phyloP scores from a whole-genome alignment of 2,329 filamentous ascomycete species.

The Fusarium torulosum region DNA sequence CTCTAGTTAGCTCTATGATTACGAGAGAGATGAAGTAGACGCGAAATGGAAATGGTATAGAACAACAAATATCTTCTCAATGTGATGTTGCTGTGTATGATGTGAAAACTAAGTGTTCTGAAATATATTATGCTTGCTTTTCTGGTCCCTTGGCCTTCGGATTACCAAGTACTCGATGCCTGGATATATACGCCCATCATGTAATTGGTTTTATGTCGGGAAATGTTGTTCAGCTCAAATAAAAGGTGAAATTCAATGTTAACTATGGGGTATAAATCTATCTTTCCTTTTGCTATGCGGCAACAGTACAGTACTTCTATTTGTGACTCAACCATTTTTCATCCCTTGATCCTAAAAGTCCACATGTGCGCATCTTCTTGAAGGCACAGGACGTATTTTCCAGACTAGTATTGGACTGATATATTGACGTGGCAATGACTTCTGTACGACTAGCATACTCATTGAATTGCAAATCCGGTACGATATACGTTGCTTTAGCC shows the following conservation, averaged over 20 bases:
- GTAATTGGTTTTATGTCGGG: not conserved
- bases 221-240: not conserved
- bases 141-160: not conserved
- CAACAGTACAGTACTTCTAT: not conserved
- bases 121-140: not conserved
- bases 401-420: not conserved
- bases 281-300: constrained; percentile 11
- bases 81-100: not conserved
- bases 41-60: constrained; percentile 52
- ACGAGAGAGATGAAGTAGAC: constrained; percentile 58
- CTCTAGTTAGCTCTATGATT: constrained; percentile 58
- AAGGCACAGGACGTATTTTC: not conserved
- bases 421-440: not conserved
- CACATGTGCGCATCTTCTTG: not conserved
- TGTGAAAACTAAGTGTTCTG: too few species aligned
- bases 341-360: not conserved
- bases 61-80: constrained; percentile 32
- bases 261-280: constrained; percentile 36
- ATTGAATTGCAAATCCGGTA: not conserved
- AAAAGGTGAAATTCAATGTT: constrained; percentile 11
- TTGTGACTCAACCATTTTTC: too few species aligned
- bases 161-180: not conserved
- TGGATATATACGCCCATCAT: not conserved
- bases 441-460: constrained; percentile 19
- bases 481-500: not conserved